Base-by-base conservation (phyloP, 2,329 filamentous ascomycete species). In the Thelonectria discophora region DNA sequence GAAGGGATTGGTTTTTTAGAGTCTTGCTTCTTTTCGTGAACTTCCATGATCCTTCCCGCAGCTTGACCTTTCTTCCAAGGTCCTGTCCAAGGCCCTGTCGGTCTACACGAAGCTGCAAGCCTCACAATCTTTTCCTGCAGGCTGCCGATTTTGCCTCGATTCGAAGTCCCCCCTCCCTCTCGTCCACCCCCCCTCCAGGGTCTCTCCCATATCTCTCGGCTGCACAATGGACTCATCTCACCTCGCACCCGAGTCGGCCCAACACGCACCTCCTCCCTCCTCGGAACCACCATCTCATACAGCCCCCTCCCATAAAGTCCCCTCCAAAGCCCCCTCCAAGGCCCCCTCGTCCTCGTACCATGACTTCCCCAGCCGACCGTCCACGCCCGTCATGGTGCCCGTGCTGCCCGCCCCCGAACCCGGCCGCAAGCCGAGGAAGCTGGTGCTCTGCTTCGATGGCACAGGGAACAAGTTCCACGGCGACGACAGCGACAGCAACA, bases 391-490 rank as follows among this genome's bases (percentile, higher is more conserved):
- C 49, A 72, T 70, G 67, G 58, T 49, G 0, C 64, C 61, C 48
- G 55, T 47, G n/a, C 20, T 47, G 37, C 55, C 65, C 9, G 55
- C 54, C 18, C 46, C 43, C 37, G 66, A 63, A 10, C 54, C 64
- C 8, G 55, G 53, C 10, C 69, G 71, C 30, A 67, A 67, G 17
- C 68, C 74, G 3, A 67, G 73, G 3, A 88, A 87, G 69, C 79
- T 88, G 13, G 80, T 88, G 10, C 75, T 89, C 1, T 88, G 86
- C 68, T 88, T 89, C 55, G 86, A 88, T 53, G 86, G 86, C 5
- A 88, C 86, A 0, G 86, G 86, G 0, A 88, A 88, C 68, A 88
- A 87, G 63, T 88, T 88, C 62, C 81, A 84, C 45, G 86, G 86
- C 10, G 84, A 88, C 53, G 86, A 87, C 12, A 86, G 83, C 43